These are phyloP conservation scores for Pestalotiopsis sp. DNA, from an alignment of 2,329 filamentous ascomycete species.

Conservation along the genomic window DNA sequence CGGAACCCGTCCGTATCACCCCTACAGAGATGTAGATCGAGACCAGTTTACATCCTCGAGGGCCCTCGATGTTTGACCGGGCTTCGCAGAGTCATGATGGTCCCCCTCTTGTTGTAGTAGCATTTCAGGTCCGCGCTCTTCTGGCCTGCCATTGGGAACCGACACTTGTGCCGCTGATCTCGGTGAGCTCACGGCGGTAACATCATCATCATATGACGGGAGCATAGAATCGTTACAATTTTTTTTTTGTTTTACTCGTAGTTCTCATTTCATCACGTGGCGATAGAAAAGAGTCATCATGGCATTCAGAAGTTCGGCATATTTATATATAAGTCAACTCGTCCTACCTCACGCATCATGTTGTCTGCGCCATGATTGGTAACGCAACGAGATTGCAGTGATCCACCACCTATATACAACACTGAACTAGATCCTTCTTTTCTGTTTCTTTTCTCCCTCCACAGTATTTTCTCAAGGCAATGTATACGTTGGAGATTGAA, in stretches of 20 bases:
- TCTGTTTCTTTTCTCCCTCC: not conserved
- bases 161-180: conserved; percentile 88
- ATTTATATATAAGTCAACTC: no score
- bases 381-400: not conserved
- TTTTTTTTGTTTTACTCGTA: no score
- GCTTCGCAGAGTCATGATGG: conserved; percentile 73
- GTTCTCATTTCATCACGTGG: no score
- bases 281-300: no score
- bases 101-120: conserved; percentile 77
- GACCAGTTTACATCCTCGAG: conserved; percentile 77
- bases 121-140: conserved; percentile 50
- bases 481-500: no score
- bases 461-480: not conserved
- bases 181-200: conserved; percentile 67
- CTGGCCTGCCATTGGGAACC: conserved; percentile 67
- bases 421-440: not conserved
- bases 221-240: no score
- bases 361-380: no score
- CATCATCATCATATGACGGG: no score
- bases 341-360: no score
- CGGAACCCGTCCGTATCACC: conserved; percentile 13
- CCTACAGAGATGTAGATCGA: conserved; percentile 44
- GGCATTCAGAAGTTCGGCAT: no score
- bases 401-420: not conserved
- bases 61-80: conserved; percentile 76